phyloP scores from a whole-genome alignment of 345 rosid species.

The Lepidium didymum region DNA sequence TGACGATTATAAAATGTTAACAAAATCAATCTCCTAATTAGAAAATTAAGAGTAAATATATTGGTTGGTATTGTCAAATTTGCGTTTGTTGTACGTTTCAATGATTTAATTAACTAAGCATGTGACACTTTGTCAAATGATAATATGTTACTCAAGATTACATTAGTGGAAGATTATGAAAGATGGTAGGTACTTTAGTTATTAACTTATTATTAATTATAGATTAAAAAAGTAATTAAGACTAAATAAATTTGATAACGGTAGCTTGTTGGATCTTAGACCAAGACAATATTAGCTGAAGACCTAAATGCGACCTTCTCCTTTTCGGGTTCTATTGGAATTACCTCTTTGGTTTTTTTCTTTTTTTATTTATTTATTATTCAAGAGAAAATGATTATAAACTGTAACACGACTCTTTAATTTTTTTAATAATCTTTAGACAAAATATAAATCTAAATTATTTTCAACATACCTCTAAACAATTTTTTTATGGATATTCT shows the following conservation, averaged over 20 bases:
- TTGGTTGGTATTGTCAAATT: no score
- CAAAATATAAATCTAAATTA: no score
- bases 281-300: neutral
- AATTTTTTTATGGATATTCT: no score
- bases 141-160: neutral
- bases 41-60: no score
- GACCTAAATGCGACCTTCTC: neutral
- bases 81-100: no score
- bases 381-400: no score
- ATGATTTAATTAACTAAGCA: neutral
- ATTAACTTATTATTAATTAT: neutral
- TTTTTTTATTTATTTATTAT: neutral
- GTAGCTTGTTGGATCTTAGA: constrained; percentile 7
- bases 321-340: neutral
- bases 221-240: neutral
- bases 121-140: neutral
- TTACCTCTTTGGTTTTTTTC: neutral
- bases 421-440: no score
- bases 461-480: no score
- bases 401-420: no score
- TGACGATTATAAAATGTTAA: no score
- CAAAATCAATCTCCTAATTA: no score
- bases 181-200: neutral
- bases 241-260: neutral
- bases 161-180: neutral